Percentiles rank a stretch among this genome's conserved stretches.
These are phyloP conservation scores for Linum lewisii DNA, from an alignment of 345 rosid species.

Conservation along the genomic window DNA sequence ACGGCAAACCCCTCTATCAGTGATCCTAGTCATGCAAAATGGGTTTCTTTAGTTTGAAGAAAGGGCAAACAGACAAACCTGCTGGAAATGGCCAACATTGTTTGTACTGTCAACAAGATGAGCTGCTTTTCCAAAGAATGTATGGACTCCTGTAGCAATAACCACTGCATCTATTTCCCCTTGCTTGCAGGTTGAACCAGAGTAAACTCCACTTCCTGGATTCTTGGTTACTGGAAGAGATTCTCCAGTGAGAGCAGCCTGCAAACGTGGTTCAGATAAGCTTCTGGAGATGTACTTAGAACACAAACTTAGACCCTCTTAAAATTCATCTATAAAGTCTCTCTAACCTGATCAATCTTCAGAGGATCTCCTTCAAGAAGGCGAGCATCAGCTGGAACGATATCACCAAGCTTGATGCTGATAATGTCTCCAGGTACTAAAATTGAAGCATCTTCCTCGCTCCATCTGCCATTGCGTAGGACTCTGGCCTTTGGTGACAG, in stretches of 20 bases:
- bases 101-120: slow-evolving; percentile 34
- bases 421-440: too few relatives aligned
- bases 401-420: slow-evolving; percentile 46
- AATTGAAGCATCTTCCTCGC: slow-evolving; percentile 52
- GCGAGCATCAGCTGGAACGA: slow-evolving; percentile 66
- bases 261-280: too few relatives aligned
- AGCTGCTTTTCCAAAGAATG: slow-evolving; percentile 36
- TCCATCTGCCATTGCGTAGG: slow-evolving; percentile 52
- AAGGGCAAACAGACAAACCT: too few relatives aligned
- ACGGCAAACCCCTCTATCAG: too few relatives aligned
- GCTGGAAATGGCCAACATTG: slow-evolving; percentile 32
- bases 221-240: too few relatives aligned
- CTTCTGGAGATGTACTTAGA: too few relatives aligned
- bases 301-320: too few relatives aligned
- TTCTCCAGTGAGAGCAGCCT: slow-evolving; percentile 52
- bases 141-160: slow-evolving; percentile 34
- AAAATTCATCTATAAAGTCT: too few relatives aligned
- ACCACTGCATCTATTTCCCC: slow-evolving; percentile 35
- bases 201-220: slow-evolving; percentile 27
- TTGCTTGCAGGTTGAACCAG: slow-evolving; percentile 38
- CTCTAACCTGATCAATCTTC: slow-evolving; percentile 57
- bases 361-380: slow-evolving; percentile 72
- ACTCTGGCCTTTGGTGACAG: slow-evolving; percentile 66
- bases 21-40: too few relatives aligned
- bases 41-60: too few relatives aligned